Percentiles rank a stretch among this genome's conserved stretches.
These are phyloP conservation scores for Prunus yedoensis DNA, from an alignment of 331 rosid species.

Conservation along the genomic window DNA sequence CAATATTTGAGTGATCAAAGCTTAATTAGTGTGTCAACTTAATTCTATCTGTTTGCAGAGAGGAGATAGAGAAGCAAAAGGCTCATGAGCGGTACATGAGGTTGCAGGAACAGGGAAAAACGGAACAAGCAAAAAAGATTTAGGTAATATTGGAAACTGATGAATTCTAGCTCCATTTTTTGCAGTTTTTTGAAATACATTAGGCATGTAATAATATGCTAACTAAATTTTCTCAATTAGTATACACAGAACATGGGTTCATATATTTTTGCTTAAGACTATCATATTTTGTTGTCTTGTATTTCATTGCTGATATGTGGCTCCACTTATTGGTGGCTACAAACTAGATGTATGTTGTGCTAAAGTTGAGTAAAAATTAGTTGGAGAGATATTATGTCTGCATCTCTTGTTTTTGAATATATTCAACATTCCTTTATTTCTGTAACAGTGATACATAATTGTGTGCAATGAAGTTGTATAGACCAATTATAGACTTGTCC, in stretches of 20 bases:
- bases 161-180: slow-evolving; percentile 1
- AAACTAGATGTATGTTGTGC: not conserved
- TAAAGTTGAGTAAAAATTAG: not conserved
- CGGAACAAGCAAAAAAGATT: slow-evolving; percentile 61
- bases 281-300: not conserved
- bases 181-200: not conserved
- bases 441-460: not conserved
- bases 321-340: not conserved
- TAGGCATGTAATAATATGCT: no score
- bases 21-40: not conserved
- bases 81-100: slow-evolving; percentile 65
- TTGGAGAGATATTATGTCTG: not conserved
- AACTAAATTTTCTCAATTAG: not conserved
- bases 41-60: slow-evolving; percentile 36
- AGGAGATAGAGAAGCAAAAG: slow-evolving; percentile 65
- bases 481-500: not conserved
- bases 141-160: slow-evolving; percentile 37
- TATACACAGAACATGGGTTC: not conserved
- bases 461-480: not conserved
- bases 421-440: not conserved
- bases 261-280: not conserved
- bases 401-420: not conserved
- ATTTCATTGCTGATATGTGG: not conserved
- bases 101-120: slow-evolving; percentile 65
- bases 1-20: not conserved